Base-by-base conservation (phyloP, 2,329 filamentous ascomycete genomes). In the Ophiostoma sp. region DNA sequence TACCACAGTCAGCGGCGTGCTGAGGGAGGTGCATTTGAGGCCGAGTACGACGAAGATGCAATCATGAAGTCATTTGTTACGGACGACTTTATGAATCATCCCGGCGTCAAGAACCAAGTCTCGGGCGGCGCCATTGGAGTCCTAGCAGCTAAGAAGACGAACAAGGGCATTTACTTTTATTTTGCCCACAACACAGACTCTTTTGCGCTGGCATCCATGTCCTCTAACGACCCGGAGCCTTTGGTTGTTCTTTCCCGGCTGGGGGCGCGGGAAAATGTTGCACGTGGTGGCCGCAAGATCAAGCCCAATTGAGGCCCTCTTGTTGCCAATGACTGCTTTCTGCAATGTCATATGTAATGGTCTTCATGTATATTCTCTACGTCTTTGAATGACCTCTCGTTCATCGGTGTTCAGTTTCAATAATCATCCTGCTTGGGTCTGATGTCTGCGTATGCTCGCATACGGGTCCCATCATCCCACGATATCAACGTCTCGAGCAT, bases 121-220 rank as follows among this genome's bases (percentile, higher is more conserved):
- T 94, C 92, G 11, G 83, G 87, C n/a, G 92, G 91, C 3, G 93
- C 94, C 42, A 96, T 99, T 74, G 95, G 95, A 2, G 86, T 97
- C 69, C 88, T 99, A 81, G 88, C 88, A 0, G 90, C 97, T 74
- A 98, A 98, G 80, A 95, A 93, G 80, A 89, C 86, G 0, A 82
- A 81, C 12, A 83, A 85, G 36, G 93, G 92, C 1, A 87, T 92
- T 72, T 92, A 90, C 75, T 85, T 99, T 66, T 94, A 94, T 78
- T 99, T 96, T 80, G 93, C 90, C 0, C 95, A 99, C 81, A 99
- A 98, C 75, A 99, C 95, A 0, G 94, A 98, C 76, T 88, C 85
- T 1, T 89, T 90, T 81, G 93, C 93, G 5, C 80, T 99, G 67
- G 92, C 93, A 1, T 96, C 92, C 3, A 96, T 98, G 91, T 87